Evolutionary conservation across 2,329 filamentous ascomycete species (phyloP), one percentile per base, ranked within the genome.

Genomic region (Thelonectria discophora): DNA sequence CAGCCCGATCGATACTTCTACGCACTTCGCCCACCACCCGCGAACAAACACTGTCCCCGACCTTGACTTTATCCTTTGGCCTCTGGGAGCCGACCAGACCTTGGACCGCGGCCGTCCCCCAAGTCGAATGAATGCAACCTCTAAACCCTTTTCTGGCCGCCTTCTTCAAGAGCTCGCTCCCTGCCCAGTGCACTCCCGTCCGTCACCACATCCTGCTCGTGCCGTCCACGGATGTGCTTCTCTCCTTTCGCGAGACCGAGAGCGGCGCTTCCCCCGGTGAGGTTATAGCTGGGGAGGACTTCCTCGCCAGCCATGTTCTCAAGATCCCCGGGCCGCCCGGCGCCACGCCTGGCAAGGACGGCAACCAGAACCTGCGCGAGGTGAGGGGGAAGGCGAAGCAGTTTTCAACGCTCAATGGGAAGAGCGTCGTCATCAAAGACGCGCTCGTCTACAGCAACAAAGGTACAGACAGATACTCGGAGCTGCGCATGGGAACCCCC

Each of bases 111-210:
- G 59, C 69, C 65, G 65, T 57, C 56, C 60, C 34, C 57, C 65
- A 72, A 76, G 74, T 70, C 76, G 77, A 78, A 74, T 79, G 77
- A 79, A 97, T 97, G 94, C 94, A 94, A 90, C 93, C 95, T 83
- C 86, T 98, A 89, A 99, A 99, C 82, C 95, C 95, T 78, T 98
- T 97, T 82, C 86, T 99, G 79, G 90, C 92, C 84, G 93, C 94
- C 85, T 98, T 99, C 88, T 97, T 97, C 86, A 93, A 93, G 84
- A 98, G 93, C 87, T 89, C 92, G 78, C 86, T 97, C 76, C 90
- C 91, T 71, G 84, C 90, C 73, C 94, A 98, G 88, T 98, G 95
- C 84, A 88, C 90, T 66, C 94, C 95, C 57, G 86, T 93, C 67
- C 91, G 95, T 78, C 92, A 97, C 78, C 92, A 98, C 83, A 88